phyloP scores from a whole-genome alignment of 352 stramenopile species.

The Phytophthora cactorum region DNA sequence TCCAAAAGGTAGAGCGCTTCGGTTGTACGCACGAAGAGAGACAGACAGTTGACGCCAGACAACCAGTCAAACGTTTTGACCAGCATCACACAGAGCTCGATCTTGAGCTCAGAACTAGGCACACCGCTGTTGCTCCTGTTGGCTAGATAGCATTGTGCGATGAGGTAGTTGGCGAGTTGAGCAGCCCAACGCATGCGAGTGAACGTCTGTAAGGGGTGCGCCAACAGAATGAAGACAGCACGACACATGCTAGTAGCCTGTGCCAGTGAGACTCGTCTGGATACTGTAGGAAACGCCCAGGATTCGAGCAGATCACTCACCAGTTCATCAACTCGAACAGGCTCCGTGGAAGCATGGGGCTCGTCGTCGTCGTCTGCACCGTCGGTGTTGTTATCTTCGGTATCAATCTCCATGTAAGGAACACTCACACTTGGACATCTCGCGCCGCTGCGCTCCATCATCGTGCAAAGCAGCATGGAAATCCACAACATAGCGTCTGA shows the following conservation, averaged over 20 bases:
- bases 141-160: constrained; percentile 68
- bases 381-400: constrained; percentile 28
- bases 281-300: constrained; percentile 64
- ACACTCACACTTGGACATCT: constrained; percentile 69
- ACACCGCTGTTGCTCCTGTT: constrained; percentile 34
- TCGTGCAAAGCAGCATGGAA: constrained; percentile 80
- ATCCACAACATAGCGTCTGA: constrained; percentile 68
- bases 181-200: constrained; percentile 50
- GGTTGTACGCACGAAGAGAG: constrained; percentile 57
- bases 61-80: constrained; percentile 67
- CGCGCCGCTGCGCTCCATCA: constrained; percentile 82
- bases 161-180: constrained; percentile 57
- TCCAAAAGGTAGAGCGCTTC: constrained; percentile 73
- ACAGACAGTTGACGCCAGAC: constrained; percentile 47
- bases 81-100: constrained; percentile 68
- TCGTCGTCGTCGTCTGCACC: constrained; percentile 52
- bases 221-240: constrained; percentile 68
- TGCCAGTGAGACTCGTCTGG: constrained; percentile 51
- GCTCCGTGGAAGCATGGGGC: constrained; percentile 43
- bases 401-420: constrained; percentile 75
- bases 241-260: constrained; percentile 63
- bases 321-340: constrained; percentile 66
- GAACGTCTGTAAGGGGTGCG: constrained; percentile 67
- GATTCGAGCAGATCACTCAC: constrained; percentile 53
- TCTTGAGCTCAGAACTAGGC: constrained; percentile 37